Evolutionary conservation across 495 filamentous ascomycete genomes (phyloP), one percentile per base, ranked within the genome.

Genomic region (Annulohypoxylon moriforme): DNA sequence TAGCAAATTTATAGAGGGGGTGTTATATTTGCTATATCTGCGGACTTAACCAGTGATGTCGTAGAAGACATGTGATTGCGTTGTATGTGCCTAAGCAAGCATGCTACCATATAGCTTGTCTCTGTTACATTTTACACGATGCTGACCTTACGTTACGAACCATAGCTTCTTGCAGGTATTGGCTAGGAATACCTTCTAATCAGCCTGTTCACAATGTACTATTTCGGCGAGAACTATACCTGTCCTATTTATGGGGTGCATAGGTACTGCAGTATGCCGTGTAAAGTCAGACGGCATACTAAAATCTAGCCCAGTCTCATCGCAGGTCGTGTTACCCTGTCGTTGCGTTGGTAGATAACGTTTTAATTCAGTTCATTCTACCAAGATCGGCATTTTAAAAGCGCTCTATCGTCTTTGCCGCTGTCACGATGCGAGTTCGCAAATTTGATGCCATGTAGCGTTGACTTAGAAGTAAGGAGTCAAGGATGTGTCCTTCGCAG

Each of bases 51-150:
- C 62, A 67, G 49, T 18, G 33, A 67, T 47, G 63, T 34, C 50
- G 40, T 46, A 47, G 36, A 53, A 59, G 29, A 49, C 63, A 72
- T 72, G 64, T 67, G 69, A 72, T 67, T 38, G 44, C 31, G 33
- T 29, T 57, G 38, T 60, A 66, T 57, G 56, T 55, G 38, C 25
- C 22, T 33, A 62, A 20, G 63, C 46, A 58, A 58, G 64, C 61
- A 60, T 53, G 18, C 14, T 58, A 22, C 29, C 50, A 53, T 49
- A 44, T 11, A 47, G 40, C 20, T 49, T 55, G 47, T 40, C 49
- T 24, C 62, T 20, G 38, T 66, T 42, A 20, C 57, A 71, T 61
- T 14, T 40, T 40, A 58, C 40, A 57, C 22, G 40, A 46, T 42
- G 63, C 20, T 57, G 40, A 52, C 33, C 18, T 24, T 62, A 13